Evolutionary conservation across 331 rosid species (phyloP).

Genomic region (Malus hybrid): DNA sequence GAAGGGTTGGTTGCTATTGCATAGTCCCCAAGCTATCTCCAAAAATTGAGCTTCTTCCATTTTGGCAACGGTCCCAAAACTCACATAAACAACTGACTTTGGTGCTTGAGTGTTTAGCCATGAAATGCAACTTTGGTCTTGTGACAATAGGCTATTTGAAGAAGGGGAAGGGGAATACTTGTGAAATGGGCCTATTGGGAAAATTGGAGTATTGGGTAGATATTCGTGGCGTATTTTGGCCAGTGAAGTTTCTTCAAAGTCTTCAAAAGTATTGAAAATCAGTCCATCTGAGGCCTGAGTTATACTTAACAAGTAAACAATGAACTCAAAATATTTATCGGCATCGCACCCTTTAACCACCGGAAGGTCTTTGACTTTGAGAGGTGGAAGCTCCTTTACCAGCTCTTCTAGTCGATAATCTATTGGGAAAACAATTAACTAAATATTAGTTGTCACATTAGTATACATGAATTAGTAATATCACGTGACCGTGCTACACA

Average conservation of each 20-base stretch:
- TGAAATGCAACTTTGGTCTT: constrained; percentile 33
- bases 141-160: constrained; percentile 19
- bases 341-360: not conserved
- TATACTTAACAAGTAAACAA: no score
- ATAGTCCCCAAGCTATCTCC: not conserved
- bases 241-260: constrained; percentile 24
- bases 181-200: constrained; percentile 44
- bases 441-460: no score
- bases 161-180: constrained; percentile 1
- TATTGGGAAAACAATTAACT: not conserved
- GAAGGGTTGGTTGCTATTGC: constrained; percentile 24
- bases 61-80: no score
- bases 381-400: constrained; percentile 33
- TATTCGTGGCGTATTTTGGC: constrained; percentile 7
- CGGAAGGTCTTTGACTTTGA: constrained; percentile 47
- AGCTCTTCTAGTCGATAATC: constrained; percentile 31
- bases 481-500: no score
- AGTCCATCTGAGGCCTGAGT: constrained; percentile 20
- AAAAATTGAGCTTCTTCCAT: no score
- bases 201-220: constrained; percentile 23
- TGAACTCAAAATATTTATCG: no score
- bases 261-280: constrained; percentile 37
- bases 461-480: no score
- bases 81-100: no score
- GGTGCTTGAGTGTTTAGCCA: constrained; percentile 27